Evolutionary conservation across 495 filamentous ascomycete species (phyloP), one percentile per base, ranked within the genome.

Genomic region (Cudoniella acicularis): DNA sequence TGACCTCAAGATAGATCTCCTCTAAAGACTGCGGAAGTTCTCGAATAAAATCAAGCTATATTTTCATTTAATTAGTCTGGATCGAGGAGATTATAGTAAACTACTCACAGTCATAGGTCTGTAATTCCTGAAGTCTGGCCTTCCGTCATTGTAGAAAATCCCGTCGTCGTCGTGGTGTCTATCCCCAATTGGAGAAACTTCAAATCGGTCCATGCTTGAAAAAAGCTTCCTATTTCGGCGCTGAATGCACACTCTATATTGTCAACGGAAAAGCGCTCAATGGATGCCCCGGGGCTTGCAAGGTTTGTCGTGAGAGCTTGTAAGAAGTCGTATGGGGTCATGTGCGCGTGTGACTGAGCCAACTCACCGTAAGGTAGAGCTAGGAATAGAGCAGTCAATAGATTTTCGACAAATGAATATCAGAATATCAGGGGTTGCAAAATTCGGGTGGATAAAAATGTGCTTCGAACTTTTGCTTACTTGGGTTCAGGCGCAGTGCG

Each of bases 121-220:
- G 20, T 63, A 59, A 41, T 18, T 3, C 3, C 30, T 13, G 2
- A 56, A 52, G 6, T 17, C 9, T 6, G 41, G 41, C 10, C 26
- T n/a, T 21, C 46, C 54, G 42, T 51, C 49, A 49, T 54, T 25
- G 11, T 45, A 63, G 20, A 21, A 20, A 11, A 49, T 23, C n/a
- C 24, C 8, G 1, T 16, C n/a, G 10, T 43, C 46, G 11, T 54
- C 47, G 10, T n/a, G n/a, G n/a, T n/a, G n/a, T n/a, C 1, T 22
- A 21, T 63, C 60, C 26, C 54, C 55, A 1, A 63, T 26, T 30
- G 26, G 1, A 63, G 45, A 30, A 54, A 54, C 24, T 59, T 63
- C 10, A 63, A 36, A 50, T 43, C 58, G 43, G 10, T 54, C 55
- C 54, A 63, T n/a, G 60, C 41, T 20, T 26, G 16, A 36, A 63